Evolutionary conservation across 1,139 yeast genomes (phyloP).

Genomic region (Nakaseomyces delphensis): DNA sequence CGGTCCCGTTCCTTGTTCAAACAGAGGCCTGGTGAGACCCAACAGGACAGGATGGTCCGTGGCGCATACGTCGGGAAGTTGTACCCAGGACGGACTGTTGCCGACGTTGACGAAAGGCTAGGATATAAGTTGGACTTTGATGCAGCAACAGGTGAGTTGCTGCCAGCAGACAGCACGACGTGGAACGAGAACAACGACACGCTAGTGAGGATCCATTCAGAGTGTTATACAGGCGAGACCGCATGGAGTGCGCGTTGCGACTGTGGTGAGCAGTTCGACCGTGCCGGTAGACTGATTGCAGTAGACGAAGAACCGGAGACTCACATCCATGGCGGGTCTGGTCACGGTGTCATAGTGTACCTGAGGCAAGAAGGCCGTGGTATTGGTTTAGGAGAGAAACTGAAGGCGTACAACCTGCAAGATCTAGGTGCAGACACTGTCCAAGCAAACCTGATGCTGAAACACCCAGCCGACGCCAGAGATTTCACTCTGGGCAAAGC

Average conservation of each 20-base stretch:
- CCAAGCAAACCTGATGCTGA: constrained; percentile 81
- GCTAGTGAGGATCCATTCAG: constrained; percentile 83
- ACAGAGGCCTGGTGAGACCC: constrained; percentile 59
- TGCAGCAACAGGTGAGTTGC: constrained; percentile 39
- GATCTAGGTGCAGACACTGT: constrained; percentile 98
- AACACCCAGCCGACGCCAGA: constrained; percentile 96
- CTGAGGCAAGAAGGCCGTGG: constrained; percentile 98
- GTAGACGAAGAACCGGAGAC: constrained; percentile 25
- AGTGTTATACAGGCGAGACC: constrained; percentile 97
- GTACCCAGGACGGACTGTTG: constrained; percentile 71
- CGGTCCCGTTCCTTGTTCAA: constrained; percentile 67
- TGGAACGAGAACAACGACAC: constrained; percentile 32
- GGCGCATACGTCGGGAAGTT: constrained; percentile 92
- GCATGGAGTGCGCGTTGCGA: constrained; percentile 99
- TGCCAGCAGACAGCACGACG: constrained; percentile 34
- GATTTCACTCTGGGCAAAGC: constrained; percentile 92
- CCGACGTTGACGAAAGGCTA: constrained; percentile 50
- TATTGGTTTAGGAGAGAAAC: constrained; percentile 91
- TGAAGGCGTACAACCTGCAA: constrained; percentile 93
- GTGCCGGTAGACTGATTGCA: constrained; percentile 83
- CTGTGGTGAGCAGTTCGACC: constrained; percentile 98
- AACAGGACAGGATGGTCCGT: constrained; percentile 88
- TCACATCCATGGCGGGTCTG: constrained; percentile 47
- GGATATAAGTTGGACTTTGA: constrained; percentile 41
- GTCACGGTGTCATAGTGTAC: constrained; percentile 91